Evolutionary conservation across 2,329 filamentous ascomycete species (phyloP), one percentile per base, ranked within the genome.

Genomic region (Trichoderma sp.): DNA sequence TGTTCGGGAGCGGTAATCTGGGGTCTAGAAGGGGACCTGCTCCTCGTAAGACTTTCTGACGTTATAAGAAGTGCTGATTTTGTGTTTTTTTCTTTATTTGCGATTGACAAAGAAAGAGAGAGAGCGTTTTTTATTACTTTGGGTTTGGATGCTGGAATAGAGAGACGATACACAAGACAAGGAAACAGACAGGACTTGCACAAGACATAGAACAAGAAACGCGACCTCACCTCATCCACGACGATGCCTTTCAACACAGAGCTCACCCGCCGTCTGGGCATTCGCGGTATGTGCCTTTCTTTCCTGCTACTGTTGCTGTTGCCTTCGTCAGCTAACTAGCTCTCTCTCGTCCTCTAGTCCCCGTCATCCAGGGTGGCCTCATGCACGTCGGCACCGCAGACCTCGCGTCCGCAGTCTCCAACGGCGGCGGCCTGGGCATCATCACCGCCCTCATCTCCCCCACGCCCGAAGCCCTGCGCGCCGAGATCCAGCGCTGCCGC

Each of bases 361-460:
- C 93, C 77, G 85, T 96, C 73, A 91, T 96, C 72, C 93, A 96
- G 81, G 93, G 93, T 80, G 93, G 93, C 78, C 95, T 96, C 93
- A 91, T 93, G 88, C 92, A 93, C 87, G 89, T 95, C 74, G 93
- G 93, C 72, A 94, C 93, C 77, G 93, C 93, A 65, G 92, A 93
- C 81, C 85, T 94, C 76, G 92, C 92, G 73, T 87, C 90, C 63
- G 92, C 92, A 75, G 92, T 94, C 74, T 92, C 89, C 79, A 93
- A 94, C 81, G 92, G 93, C n/a, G 93, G 93, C 75, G 93, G 92
- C 62, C 86, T 96, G 69, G 93, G 93, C 78, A 90, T 96, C 79
- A 88, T 96, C 81, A 96, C 93, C 34, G 93, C 92, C 62, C 90
- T 98, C 78, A 98, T 97, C 68, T 97, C 97, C 88, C 93, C 96